Conservation (phyloP, 2,329 filamentous ascomycete species). For the Sphaceloma murrayae region DNA sequence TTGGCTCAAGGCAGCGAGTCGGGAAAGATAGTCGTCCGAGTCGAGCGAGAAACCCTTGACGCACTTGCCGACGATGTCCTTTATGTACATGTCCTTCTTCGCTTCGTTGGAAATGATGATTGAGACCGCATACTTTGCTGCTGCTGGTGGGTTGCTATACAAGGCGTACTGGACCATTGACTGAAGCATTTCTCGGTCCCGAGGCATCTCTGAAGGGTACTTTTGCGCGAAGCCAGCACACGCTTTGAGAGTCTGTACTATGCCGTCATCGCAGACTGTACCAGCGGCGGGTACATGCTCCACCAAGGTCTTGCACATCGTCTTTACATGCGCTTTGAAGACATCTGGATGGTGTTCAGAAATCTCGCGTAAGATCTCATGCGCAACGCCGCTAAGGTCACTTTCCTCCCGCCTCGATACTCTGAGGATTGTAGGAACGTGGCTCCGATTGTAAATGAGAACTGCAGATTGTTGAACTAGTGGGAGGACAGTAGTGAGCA, state of each 20-base stretch:
- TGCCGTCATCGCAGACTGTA: constrained; percentile 57
- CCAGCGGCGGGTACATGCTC: constrained; percentile 65
- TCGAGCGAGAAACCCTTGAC: constrained; percentile 66
- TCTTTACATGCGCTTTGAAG: constrained; percentile 84
- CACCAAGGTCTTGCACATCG: constrained; percentile 78
- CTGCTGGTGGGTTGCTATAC: constrained; percentile 68
- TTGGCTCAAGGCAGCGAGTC: constrained; percentile 61
- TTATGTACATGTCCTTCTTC: constrained; percentile 74
- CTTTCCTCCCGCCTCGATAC: constrained; percentile 70
- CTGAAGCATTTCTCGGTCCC: constrained; percentile 69
- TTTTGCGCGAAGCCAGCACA: constrained; percentile 85
- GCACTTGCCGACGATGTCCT: constrained; percentile 68
- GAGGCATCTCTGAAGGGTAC: constrained; percentile 73
- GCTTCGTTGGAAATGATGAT: constrained; percentile 72
- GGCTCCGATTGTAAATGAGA: constrained; percentile 87
- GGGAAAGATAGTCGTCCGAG: constrained; percentile 62
- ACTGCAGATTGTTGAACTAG: constrained; percentile 75
- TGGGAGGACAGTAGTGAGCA: constrained; percentile 71
- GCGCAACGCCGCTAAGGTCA: constrained; percentile 66
- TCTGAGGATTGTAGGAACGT: constrained; percentile 82
- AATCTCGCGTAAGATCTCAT: constrained; percentile 85
- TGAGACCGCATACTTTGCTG: constrained; percentile 87
- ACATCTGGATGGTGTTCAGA: constrained; percentile 81
- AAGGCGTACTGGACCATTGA: constrained; percentile 75
- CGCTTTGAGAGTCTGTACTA: constrained; percentile 87